A percentile compares a stretch with the other conserved stretches of the same genome.
Evolutionary conservation across 2,329 filamentous ascomycete species (phyloP).

Genomic region (Hortaea werneckii): DNA sequence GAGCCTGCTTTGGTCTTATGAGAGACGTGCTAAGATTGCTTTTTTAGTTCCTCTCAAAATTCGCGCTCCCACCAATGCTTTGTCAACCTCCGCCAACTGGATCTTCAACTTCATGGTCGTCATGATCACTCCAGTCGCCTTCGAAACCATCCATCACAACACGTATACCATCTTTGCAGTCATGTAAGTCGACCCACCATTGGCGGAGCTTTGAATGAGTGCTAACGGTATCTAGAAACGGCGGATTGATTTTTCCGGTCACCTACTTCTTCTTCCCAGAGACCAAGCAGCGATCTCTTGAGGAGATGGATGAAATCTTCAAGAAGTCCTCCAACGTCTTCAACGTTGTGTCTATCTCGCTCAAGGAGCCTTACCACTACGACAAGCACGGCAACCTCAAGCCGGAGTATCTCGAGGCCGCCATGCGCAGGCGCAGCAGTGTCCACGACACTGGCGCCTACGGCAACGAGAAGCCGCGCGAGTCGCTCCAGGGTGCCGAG

Average conservation of each 20-base stretch:
- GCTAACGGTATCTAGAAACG: constrained; percentile 39
- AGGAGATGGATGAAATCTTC: constrained; percentile 49
- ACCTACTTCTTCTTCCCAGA: constrained; percentile 49
- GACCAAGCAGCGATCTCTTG: constrained; percentile 49
- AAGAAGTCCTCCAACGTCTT: background rate
- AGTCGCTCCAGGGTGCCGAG: background rate
- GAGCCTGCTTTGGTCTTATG: constrained; percentile 7
- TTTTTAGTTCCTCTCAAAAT: constrained; percentile 15
- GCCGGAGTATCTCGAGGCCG: background rate
- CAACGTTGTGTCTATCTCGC: background rate
- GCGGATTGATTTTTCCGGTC: constrained; percentile 47
- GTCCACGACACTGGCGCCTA: background rate
- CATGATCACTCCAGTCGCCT: constrained; percentile 52
- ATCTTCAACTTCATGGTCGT: constrained; percentile 38
- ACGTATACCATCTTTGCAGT: constrained; percentile 59
- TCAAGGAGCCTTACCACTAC: background rate
- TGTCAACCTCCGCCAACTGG: constrained; percentile 46
- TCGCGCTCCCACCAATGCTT: constrained; percentile 25
- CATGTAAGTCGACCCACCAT: constrained; percentile 46
- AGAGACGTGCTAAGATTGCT: constrained; percentile 32
- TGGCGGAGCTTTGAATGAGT: constrained; percentile 19
- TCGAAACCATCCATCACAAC: constrained; percentile 27
- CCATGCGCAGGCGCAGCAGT: background rate
- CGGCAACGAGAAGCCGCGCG: background rate
- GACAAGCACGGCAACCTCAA: background rate